These are phyloP conservation scores for Didymella arachidicola DNA, from an alignment of 2,329 filamentous ascomycete genomes.

Conservation along the genomic window DNA sequence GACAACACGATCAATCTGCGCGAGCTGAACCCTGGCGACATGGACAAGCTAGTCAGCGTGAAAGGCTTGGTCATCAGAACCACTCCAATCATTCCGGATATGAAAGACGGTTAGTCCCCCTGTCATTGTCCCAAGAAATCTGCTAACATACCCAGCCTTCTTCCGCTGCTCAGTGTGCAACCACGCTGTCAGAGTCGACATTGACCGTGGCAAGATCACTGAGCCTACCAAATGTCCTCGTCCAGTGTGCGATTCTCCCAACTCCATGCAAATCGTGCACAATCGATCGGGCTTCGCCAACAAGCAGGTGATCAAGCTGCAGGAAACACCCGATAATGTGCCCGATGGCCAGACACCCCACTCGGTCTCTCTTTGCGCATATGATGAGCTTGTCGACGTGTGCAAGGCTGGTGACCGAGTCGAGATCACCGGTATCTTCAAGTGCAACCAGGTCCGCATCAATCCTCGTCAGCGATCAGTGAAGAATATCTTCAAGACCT, in stretches of 20 bases:
- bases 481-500: slow-evolving; percentile 97
- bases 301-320: slow-evolving; percentile 98
- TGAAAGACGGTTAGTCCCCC: slow-evolving; percentile 75
- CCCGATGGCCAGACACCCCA: slow-evolving; percentile 97
- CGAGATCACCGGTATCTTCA: slow-evolving; percentile 95
- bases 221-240: slow-evolving; percentile 92
- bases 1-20: slow-evolving; percentile 89
- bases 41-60: slow-evolving; percentile 94
- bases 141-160: slow-evolving; percentile 67
- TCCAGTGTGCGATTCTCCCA: slow-evolving; percentile 79
- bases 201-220: slow-evolving; percentile 94
- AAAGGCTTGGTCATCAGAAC: slow-evolving; percentile 96
- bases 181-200: slow-evolving; percentile 86
- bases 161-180: slow-evolving; percentile 95
- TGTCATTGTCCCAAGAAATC: not conserved
- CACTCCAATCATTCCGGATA: slow-evolving; percentile 96
- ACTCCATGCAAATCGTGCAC: slow-evolving; percentile 98
- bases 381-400: slow-evolving; percentile 95
- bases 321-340: slow-evolving; percentile 94
- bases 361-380: slow-evolving; percentile 93
- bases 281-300: slow-evolving; percentile 95
- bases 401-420: slow-evolving; percentile 98
- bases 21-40: slow-evolving; percentile 93
- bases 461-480: slow-evolving; percentile 92
- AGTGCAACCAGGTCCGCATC: slow-evolving; percentile 89